These are phyloP conservation scores for Cantharellus cinnabarinus DNA, from an alignment of 768 basidiomycete genomes.

Conservation along the genomic window DNA sequence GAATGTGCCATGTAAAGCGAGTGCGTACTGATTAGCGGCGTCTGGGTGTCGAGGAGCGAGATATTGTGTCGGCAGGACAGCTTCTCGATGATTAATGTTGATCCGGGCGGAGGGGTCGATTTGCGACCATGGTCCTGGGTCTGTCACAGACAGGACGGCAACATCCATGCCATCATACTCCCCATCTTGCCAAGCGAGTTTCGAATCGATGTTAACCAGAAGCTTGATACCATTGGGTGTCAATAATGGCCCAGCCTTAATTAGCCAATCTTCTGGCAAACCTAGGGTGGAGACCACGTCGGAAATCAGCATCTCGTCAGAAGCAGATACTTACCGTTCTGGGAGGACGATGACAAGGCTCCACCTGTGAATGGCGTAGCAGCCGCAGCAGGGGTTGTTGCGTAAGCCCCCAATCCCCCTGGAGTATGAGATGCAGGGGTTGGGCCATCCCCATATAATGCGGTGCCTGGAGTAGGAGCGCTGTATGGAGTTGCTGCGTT, in stretches of 20 bases:
- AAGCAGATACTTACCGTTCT: background rate
- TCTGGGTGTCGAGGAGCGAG: no score
- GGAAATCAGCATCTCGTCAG: background rate
- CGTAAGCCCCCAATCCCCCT: background rate
- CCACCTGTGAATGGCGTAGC: background rate
- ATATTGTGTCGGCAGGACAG: no score
- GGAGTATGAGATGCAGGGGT: background rate
- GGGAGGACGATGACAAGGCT: background rate
- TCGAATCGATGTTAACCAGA: background rate
- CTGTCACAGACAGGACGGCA: background rate
- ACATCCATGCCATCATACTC: background rate
- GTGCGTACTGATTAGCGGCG: no score
- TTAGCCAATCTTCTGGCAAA: background rate
- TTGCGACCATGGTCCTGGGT: background rate
- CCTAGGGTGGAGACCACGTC: background rate
- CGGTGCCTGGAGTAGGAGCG: background rate
- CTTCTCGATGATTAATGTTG: no score
- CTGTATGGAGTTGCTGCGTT: background rate
- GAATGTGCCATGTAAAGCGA: no score
- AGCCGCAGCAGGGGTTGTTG: background rate
- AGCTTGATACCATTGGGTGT: background rate
- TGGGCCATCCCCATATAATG: background rate
- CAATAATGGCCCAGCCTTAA: background rate
- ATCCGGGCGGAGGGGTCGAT: background rate
- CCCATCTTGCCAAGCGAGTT: background rate